A percentile compares a stretch with the other conserved stretches of the same genome.
phyloP scores from a whole-genome alignment of 257 asterid genomes.

The Fraxinus cuspidata region DNA sequence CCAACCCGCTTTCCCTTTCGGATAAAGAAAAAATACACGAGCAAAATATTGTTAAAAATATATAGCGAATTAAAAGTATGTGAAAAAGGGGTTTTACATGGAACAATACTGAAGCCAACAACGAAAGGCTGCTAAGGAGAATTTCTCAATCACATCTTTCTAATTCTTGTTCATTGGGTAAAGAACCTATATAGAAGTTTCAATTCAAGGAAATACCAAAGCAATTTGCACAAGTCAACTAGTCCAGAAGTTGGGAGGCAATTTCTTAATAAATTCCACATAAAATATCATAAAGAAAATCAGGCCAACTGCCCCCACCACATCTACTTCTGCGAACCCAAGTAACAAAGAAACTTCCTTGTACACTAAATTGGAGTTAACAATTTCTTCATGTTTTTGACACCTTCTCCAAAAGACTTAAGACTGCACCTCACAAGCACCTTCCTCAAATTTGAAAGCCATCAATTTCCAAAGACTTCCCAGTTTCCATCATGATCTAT shows the following conservation, averaged over 20 bases:
- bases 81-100: not conserved
- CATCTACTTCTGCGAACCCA: conserved; percentile 21
- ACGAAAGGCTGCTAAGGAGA: not conserved
- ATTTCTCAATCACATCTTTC: not conserved
- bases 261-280: conserved; percentile 17
- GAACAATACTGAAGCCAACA: conserved; percentile 7
- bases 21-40: too few relatives aligned
- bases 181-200: not conserved
- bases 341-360: conserved; percentile 23
- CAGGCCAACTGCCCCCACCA: conserved; percentile 30
- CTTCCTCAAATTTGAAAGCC: conserved; percentile 29
- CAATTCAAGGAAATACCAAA: conserved; percentile 27
- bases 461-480: conserved; percentile 5
- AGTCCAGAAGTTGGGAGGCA: conserved; percentile 2
- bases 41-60: too few relatives aligned
- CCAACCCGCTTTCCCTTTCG: too few relatives aligned
- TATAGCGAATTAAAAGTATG: not conserved
- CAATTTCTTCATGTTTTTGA: conserved; percentile 7
- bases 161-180: not conserved
- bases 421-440: conserved; percentile 28
- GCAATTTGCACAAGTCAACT: conserved; percentile 22
- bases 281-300: conserved; percentile 14
- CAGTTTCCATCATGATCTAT: not conserved
- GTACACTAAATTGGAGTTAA: not conserved
- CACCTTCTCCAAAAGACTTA: conserved; percentile 8